Percentiles rank a stretch among this genome's conserved stretches.
phyloP scores from a whole-genome alignment of 495 filamentous ascomycete species.

The Talaromyces wortmannii region DNA sequence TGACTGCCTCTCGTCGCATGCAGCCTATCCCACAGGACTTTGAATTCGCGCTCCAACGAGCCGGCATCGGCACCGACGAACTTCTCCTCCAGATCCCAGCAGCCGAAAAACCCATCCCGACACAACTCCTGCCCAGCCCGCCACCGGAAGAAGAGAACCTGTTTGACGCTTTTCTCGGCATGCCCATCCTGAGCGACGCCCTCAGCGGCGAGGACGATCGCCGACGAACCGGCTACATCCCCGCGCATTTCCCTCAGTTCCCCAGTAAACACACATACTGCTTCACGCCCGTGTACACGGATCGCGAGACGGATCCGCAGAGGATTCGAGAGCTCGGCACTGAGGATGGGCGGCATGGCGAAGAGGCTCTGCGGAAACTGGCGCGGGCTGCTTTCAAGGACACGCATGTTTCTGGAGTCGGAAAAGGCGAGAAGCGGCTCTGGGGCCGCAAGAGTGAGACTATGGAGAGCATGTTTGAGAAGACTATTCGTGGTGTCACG shows the following conservation, averaged over 20 bases:
- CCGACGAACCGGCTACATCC: slow-evolving; percentile 47
- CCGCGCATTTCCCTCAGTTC: slow-evolving; percentile 60
- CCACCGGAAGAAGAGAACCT: slow-evolving; percentile 27
- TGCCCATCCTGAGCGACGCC: slow-evolving; percentile 44
- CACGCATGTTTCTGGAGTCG: slow-evolving; percentile 24
- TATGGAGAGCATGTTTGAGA: slow-evolving; percentile 45
- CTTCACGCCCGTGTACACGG: slow-evolving; percentile 56
- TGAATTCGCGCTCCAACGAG: slow-evolving; percentile 48
- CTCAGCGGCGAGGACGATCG: slow-evolving; percentile 47
- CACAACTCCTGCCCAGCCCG: slow-evolving; percentile 38
- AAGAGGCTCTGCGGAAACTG: slow-evolving; percentile 65
- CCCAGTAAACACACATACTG: slow-evolving; percentile 71
- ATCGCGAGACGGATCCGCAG: slow-evolving; percentile 60
- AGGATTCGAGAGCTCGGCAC: slow-evolving; percentile 68
- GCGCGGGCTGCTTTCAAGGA: slow-evolving; percentile 45
- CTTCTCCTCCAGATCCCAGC: slow-evolving; percentile 31
- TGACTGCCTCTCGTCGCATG: slow-evolving; percentile 53
- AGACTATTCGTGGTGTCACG: slow-evolving; percentile 30
- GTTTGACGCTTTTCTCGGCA: slow-evolving; percentile 20
- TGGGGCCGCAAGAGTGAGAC: slow-evolving; percentile 37
- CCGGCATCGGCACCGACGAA: slow-evolving; percentile 25
- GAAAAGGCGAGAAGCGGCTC: slow-evolving; percentile 32
- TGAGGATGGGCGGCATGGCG: slow-evolving; percentile 64
- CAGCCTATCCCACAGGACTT: slow-evolving; percentile 64
- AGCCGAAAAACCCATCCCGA: slow-evolving; percentile 20